These are phyloP conservation scores for Chlorociboria aeruginascens DNA, from an alignment of 495 filamentous ascomycete genomes.

Conservation along the genomic window DNA sequence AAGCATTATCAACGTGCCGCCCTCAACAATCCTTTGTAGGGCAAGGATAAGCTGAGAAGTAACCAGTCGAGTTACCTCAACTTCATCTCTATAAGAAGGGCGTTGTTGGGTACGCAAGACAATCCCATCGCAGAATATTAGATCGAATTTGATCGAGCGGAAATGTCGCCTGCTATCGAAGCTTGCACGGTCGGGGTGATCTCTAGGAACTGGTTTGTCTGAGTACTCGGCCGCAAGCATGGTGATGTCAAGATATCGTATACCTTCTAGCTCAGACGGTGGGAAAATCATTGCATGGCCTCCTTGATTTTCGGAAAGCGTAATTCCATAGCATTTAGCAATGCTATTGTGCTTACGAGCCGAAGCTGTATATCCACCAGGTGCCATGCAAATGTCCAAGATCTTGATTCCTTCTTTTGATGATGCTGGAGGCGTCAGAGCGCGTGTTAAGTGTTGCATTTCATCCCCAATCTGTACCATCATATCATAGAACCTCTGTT, in stretches of 20 bases:
- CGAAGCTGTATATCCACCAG: constrained; percentile 35
- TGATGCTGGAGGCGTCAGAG: background rate
- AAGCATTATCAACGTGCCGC: constrained; percentile 33
- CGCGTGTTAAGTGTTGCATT: constrained; percentile 17
- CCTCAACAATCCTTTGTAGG: constrained; percentile 29
- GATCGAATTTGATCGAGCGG: constrained; percentile 29
- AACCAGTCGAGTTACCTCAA: constrained; percentile 31
- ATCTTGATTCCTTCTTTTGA: background rate
- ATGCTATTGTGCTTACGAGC: constrained; percentile 25
- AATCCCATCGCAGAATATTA: constrained; percentile 47
- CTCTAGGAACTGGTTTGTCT: constrained; percentile 2
- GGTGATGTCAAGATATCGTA: background rate
- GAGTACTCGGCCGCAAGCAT: constrained; percentile 3
- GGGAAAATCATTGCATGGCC: constrained; percentile 14
- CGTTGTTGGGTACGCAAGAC: constrained; percentile 36
- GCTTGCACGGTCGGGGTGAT: background rate
- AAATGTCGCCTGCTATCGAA: constrained; percentile 15
- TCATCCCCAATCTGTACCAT: constrained; percentile 26
- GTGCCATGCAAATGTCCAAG: constrained; percentile 30
- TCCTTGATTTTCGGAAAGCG: constrained; percentile 26
- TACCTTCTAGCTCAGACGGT: background rate
- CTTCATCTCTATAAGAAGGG: constrained; percentile 24
- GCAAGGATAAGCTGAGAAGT: constrained; percentile 36
- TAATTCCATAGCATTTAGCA: constrained; percentile 30
- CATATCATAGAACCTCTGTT: constrained; percentile 21